Conservation (phyloP, 2,329 filamentous ascomycete species). For the Ophiostoma tasmaniense region DNA sequence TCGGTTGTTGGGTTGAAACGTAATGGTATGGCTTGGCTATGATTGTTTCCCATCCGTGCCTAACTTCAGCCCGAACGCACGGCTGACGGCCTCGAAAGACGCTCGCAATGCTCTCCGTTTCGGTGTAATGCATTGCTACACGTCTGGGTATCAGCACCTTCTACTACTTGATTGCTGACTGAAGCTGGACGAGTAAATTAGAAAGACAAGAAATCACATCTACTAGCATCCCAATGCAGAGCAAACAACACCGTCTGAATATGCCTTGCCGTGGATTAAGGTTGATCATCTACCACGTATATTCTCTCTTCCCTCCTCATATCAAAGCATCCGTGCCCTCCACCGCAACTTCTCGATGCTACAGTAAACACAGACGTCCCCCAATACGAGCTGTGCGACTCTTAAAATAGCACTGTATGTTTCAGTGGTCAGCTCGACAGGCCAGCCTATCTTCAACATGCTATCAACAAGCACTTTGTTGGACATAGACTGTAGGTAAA, state of each 20-base stretch:
- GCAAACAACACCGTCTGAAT: not conserved
- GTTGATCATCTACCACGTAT: not conserved
- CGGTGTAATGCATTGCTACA: not conserved
- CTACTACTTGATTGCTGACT: too few species aligned
- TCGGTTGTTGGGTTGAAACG: not conserved
- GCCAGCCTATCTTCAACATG: not conserved
- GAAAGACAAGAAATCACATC: too few species aligned
- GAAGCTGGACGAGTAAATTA: too few species aligned
- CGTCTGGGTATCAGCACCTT: not conserved
- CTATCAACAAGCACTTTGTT: not conserved
- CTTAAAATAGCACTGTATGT: constrained; percentile 2
- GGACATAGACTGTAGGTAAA: not conserved
- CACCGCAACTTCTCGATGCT: not conserved
- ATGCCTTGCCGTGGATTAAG: constrained; percentile 1
- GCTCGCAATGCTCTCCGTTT: not conserved
- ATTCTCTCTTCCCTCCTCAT: not conserved
- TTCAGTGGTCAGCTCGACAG: not conserved
- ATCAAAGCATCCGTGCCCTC: not conserved
- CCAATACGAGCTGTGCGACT: not conserved
- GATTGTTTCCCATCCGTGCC: not conserved
- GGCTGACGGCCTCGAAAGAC: too few species aligned
- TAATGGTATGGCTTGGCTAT: not conserved
- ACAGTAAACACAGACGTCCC: not conserved
- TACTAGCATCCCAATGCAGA: too few species aligned
- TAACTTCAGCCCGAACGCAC: not conserved